Evolutionary conservation across 2,329 filamentous ascomycete genomes (phyloP), one percentile per base, ranked within the genome.

Genomic region (Arthrobotrys sinensis): DNA sequence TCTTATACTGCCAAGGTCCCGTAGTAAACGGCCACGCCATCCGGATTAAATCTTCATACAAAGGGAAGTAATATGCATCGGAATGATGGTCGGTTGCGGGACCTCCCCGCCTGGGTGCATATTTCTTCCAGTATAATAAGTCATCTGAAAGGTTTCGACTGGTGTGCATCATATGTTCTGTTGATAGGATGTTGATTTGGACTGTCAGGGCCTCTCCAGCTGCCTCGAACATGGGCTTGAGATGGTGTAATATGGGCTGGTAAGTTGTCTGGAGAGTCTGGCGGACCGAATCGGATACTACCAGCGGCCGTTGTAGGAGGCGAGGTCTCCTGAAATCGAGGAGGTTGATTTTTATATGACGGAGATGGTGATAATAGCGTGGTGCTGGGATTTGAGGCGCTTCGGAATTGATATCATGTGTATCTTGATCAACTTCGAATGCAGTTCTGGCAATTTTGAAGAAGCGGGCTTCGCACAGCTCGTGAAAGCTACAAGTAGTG

Each of bases 1-100:
- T 34, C 24, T 19, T 34, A 46, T 28, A 19, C 43, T 14, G 21
- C 40, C 60, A 48, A 6, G 21, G 14, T 12, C 60, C 60, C 4
- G 24, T 64, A n/a, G 60, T 64, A 24, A 64, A 64, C 21, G 60
- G 60, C 60, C 60, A 64, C 19, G 24, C 43, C 43, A 48, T 48
- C 5, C 60, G 21, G 14, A 64, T 6, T 21, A 64, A 48, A 19
- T 64, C 40, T 12, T 34, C 60, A 12, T 64, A 64, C 1, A 46
- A 12, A 21, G 28, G 21, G 28, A 48, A 48, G 14, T 48, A 46
- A 14, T 63, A 48, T 32, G n/a, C 38, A 21, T 62, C 34, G 8
- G 55, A n/a, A 28, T 32, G 38, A 34, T 12, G 10, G 19, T 24
- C 16, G 11, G 53, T 60, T 14, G 53, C 16, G 4, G 36, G 34